These are phyloP conservation scores for Echinochloa phyllopogon DNA, from an alignment of 176 grass and related monocot genomes.

Conservation along the genomic window DNA sequence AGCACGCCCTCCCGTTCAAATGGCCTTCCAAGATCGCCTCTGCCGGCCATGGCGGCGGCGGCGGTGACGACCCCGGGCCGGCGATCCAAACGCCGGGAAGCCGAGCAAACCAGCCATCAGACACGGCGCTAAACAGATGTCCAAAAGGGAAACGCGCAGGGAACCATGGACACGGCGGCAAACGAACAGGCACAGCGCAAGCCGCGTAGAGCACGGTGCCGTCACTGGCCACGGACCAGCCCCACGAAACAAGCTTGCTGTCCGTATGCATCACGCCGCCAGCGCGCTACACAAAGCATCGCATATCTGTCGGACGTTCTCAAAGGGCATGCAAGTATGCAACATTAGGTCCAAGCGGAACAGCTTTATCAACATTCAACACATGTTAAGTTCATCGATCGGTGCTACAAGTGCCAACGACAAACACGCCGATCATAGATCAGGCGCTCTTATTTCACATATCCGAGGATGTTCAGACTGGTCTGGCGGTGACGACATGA, in stretches of 20 bases:
- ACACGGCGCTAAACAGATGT: too few species aligned
- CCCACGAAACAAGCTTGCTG: background rate
- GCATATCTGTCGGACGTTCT: background rate
- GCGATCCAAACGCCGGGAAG: too few species aligned
- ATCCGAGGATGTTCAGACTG: background rate
- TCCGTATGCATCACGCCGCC: too few species aligned
- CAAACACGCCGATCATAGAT: constrained; percentile 9
- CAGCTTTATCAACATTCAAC: background rate
- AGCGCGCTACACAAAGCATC: background rate
- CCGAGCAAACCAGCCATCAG: too few species aligned
- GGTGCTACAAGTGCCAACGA: background rate
- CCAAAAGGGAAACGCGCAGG: too few species aligned
- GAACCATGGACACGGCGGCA: too few species aligned
- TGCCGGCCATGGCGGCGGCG: too few species aligned
- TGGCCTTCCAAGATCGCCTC: too few species aligned
- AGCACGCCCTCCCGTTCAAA: too few species aligned
- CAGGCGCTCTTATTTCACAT: constrained; percentile 39
- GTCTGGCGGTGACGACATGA: too few species aligned
- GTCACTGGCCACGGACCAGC: background rate
- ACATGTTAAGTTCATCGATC: background rate
- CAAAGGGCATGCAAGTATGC: background rate
- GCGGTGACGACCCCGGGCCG: too few species aligned
- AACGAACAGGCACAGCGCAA: background rate
- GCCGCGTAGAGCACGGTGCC: background rate
- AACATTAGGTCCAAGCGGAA: background rate